These are phyloP conservation scores for Suillus plorans DNA, from an alignment of 768 basidiomycete genomes.

Conservation along the genomic window DNA sequence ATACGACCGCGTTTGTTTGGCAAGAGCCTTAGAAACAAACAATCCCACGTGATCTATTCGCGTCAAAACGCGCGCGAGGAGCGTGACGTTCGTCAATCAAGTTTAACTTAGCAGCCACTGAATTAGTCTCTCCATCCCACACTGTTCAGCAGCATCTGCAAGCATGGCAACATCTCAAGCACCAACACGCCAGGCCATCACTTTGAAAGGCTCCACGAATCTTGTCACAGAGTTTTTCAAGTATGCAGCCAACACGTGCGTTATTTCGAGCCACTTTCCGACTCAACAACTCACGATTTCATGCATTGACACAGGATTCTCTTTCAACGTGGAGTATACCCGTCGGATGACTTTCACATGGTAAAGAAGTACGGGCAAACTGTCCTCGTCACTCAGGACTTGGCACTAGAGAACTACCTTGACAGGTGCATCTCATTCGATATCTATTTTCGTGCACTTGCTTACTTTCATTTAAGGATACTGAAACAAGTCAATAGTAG, in stretches of 20 bases:
- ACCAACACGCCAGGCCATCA: conserved; percentile 72
- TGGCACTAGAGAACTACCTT: conserved; percentile 92
- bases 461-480: conserved; percentile 52
- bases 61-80: conserved; percentile 9
- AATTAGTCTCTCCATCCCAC: not conserved
- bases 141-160: not conserved
- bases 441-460: conserved; percentile 4
- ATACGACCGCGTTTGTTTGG: conserved; percentile 11
- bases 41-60: conserved; percentile 17
- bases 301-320: conserved; percentile 60
- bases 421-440: conserved; percentile 50
- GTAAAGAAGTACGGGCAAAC: conserved; percentile 99
- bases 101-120: not conserved
- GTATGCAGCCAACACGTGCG: conserved; percentile 96
- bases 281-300: not conserved
- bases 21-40: conserved; percentile 14
- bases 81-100: not conserved
- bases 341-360: conserved; percentile 98
- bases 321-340: conserved; percentile 96
- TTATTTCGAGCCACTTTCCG: conserved; percentile 20
- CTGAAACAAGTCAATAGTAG: conserved; percentile 89
- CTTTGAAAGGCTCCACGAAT: conserved; percentile 91
- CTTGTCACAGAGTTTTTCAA: conserved; percentile 99
- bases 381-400: conserved; percentile 91
- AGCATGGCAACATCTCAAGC: conserved; percentile 47